These are phyloP conservation scores for Pseudogymnoascus sp. DNA, from an alignment of 2,329 filamentous ascomycete genomes.

Conservation along the genomic window DNA sequence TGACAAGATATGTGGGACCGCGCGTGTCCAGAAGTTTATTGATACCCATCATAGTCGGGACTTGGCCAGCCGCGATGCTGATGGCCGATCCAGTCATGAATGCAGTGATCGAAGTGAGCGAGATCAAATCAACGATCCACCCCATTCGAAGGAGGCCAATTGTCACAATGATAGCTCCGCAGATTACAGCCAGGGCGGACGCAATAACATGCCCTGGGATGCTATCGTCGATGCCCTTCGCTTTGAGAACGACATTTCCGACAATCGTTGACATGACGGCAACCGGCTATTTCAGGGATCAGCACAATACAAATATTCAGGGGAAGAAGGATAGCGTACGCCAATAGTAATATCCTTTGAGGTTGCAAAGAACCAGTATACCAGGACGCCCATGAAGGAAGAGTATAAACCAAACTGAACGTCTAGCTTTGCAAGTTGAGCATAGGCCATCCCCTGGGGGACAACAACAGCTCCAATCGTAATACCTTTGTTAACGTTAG, in stretches of 20 bases:
- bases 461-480: constrained; percentile 73
- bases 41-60: constrained; percentile 76
- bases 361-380: constrained; percentile 98
- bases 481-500: constrained; percentile 40
- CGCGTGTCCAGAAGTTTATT: constrained; percentile 52
- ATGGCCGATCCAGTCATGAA: constrained; percentile 97
- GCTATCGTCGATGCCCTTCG: constrained; percentile 49
- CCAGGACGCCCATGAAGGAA: constrained; percentile 87
- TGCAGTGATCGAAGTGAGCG: constrained; percentile 79
- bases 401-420: constrained; percentile 85
- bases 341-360: constrained; percentile 98
- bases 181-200: constrained; percentile 68
- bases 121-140: constrained; percentile 90
- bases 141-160: constrained; percentile 75
- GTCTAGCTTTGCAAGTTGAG: constrained; percentile 69
- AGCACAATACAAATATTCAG: constrained; percentile 6
- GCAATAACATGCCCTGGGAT: constrained; percentile 62
- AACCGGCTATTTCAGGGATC: constrained; percentile 55
- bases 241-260: constrained; percentile 68
- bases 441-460: constrained; percentile 97
- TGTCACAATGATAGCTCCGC: constrained; percentile 67
- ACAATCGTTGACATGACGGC: constrained; percentile 91
- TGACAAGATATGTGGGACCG: constrained; percentile 70
- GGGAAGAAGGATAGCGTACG: constrained; percentile 41
- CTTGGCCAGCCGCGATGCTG: constrained; percentile 78